Evolutionary conservation across 371 early-diverging fungal species (phyloP).

Genomic region (Mucor racemosus): DNA sequence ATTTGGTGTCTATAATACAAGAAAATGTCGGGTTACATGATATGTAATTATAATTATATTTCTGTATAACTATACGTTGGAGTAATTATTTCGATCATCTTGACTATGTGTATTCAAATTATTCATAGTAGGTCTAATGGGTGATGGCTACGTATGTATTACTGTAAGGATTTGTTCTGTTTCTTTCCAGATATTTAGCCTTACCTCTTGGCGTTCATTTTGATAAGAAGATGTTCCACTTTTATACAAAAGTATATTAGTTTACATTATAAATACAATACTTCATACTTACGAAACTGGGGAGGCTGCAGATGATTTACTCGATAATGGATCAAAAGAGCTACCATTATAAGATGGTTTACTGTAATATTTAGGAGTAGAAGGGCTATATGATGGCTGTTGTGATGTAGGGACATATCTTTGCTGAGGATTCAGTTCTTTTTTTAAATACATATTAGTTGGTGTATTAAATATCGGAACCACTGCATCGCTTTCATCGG

Average conservation of each 20-base stretch:
- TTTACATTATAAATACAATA: no score
- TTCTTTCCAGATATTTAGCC: not conserved
- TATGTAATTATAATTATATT: not conserved
- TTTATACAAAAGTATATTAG: not conserved
- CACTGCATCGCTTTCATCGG: conserved; percentile 31
- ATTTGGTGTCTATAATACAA: not conserved
- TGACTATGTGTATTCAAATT: not conserved
- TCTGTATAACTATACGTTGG: not conserved
- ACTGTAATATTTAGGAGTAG: not conserved
- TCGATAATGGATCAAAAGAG: conserved; percentile 11
- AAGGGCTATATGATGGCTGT: not conserved
- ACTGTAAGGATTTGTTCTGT: not conserved
- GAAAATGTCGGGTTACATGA: not conserved
- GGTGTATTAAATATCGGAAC: conserved; percentile 31
- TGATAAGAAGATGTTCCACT: not conserved
- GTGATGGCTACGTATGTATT: not conserved
- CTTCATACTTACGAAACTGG: not conserved
- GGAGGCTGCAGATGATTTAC: not conserved
- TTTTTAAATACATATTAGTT: conserved; percentile 24
- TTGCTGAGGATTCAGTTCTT: conserved; percentile 8
- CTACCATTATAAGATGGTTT: not conserved
- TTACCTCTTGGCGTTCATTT: conserved; percentile 1
- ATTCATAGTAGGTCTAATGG: not conserved
- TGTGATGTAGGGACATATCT: conserved; percentile 3
- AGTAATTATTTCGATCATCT: not conserved